Base-by-base conservation (phyloP, 2,329 filamentous ascomycete species). In the Phialophora chinensis region DNA sequence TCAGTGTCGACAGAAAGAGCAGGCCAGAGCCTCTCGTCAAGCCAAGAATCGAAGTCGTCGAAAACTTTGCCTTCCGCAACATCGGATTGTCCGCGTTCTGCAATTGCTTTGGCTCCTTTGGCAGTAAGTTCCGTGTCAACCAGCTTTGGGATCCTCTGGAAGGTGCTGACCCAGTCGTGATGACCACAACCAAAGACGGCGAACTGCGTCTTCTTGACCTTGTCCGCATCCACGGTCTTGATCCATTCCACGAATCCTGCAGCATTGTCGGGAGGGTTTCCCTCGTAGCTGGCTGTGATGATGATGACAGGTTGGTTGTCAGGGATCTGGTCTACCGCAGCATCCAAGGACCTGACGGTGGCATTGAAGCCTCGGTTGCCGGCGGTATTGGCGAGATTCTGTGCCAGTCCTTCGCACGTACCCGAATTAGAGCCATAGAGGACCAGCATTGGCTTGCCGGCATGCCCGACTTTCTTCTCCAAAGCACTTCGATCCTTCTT, bases 361-460 rank as follows among this genome's bases (percentile, higher is more conserved):
- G 86, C 85, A 3, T 75, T 77, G 75, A 88, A 92, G 0, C 90
- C 90, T 71, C 87, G 86, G 2, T 76, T 75, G 1, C 80, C 72
- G 0, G 89, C 89, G 72, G 87, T 84, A 8, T 83, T 80, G 0
- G 87, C 88, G 11, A 92, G 75, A 31, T 85, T 81, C 68, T 89
- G 84, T 0, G 90, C 87, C 54, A 92, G 82, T 1, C 87, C 82
- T 75, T 92, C 88, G 74, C 90, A 93, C 1, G 90, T 93, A 0
- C 90, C 90, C 1, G 87, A 88, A 74, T 92, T 91, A 20, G 88
- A 90, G 2, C 91, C 91, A 73, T 91, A 93, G 52, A 88, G 85
- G 23, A 93, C 84, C n/a, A 85, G 85, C 69, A 93, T 80, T 1
- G 82, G 80, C 69, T 83, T 83, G 27, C 75, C 70, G 17, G 55